Percentiles rank a stretch among this genome's conserved stretches.
phyloP scores from a whole-genome alignment of 371 early-diverging fungal genomes.

The Lichtheimia corymbifera region DNA sequence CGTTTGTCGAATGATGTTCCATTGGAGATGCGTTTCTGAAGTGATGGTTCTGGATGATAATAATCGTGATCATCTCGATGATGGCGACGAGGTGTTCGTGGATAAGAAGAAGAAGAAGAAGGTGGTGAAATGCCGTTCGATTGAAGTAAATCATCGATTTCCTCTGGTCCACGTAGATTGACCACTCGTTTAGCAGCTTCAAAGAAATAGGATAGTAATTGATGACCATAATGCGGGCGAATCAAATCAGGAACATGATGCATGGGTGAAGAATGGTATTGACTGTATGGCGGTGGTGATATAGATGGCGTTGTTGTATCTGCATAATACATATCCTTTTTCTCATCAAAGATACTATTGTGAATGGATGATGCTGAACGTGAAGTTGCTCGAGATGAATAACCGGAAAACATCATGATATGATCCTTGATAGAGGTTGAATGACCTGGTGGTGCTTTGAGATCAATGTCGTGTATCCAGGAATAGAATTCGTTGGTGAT shows the following conservation, averaged over 20 bases:
- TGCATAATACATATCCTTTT: slow-evolving; percentile 5
- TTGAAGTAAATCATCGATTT: slow-evolving; percentile 14
- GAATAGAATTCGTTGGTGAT: slow-evolving; percentile 3
- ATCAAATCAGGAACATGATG: not conserved
- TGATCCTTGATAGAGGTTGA: slow-evolving; percentile 14
- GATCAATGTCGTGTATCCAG: slow-evolving; percentile 19
- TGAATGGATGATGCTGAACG: slow-evolving; percentile 12
- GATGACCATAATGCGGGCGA: not conserved
- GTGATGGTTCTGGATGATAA: not conserved
- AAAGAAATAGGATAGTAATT: slow-evolving; percentile 11
- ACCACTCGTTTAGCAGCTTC: slow-evolving; percentile 41
- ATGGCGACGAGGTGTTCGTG: not conserved
- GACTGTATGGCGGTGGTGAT: slow-evolving; percentile 11
- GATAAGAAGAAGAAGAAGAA: not conserved
- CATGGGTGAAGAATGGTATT: slow-evolving; percentile 2
- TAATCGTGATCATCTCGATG: not conserved
- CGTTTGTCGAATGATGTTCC: not conserved
- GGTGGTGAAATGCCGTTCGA: not conserved
- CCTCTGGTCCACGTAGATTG: slow-evolving; percentile 32
- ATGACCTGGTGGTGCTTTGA: not conserved
- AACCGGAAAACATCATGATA: slow-evolving; percentile 11
- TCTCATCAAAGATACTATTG: slow-evolving; percentile 16
- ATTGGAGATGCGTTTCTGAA: not conserved
- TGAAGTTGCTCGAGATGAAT: slow-evolving; percentile 1
- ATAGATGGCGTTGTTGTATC: not conserved